Conservation (phyloP, 495 filamentous ascomycete genomes). For the Jackrogersella minutella region DNA sequence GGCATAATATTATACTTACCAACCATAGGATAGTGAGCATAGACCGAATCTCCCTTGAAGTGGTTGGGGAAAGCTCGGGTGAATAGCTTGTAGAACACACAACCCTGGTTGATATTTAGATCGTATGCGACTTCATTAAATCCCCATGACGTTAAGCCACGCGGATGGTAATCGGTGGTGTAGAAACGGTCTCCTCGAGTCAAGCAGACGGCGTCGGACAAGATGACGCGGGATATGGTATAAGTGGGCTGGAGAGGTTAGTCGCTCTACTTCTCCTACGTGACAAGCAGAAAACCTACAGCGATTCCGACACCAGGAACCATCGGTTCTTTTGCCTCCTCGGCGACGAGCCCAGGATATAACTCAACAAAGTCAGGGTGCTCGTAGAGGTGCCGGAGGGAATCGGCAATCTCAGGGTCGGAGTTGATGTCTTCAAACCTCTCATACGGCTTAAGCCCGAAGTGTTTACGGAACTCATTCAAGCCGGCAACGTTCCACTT, state of each 20-base stretch:
- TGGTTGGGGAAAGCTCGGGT: slow-evolving; percentile 80
- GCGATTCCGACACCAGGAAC: slow-evolving; percentile 81
- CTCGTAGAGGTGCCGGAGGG: slow-evolving; percentile 76
- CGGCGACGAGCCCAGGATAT: slow-evolving; percentile 71
- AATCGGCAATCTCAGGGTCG: slow-evolving; percentile 71
- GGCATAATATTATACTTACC: slow-evolving; percentile 21
- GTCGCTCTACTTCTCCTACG: neutral
- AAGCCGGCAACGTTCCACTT: slow-evolving; percentile 83
- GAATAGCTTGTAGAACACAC: slow-evolving; percentile 86
- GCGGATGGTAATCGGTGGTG: slow-evolving; percentile 75
- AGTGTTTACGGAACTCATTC: slow-evolving; percentile 88
- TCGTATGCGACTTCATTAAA: slow-evolving; percentile 74
- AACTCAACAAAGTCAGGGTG: slow-evolving; percentile 68
- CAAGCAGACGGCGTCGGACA: slow-evolving; percentile 86
- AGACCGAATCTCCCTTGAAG: slow-evolving; percentile 81
- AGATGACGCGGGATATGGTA: slow-evolving; percentile 81
- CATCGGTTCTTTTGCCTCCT: slow-evolving; percentile 78
- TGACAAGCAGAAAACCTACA: slow-evolving; percentile 23
- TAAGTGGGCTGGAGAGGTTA: slow-evolving; percentile 64
- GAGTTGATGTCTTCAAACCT: slow-evolving; percentile 85
- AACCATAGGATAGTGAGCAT: slow-evolving; percentile 84
- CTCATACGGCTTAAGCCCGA: slow-evolving; percentile 75
- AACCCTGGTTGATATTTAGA: slow-evolving; percentile 78
- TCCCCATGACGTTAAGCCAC: slow-evolving; percentile 85
- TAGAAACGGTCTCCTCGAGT: slow-evolving; percentile 90